Conservation (phyloP, 116 monocot genomes). For the Dioscorea cayenensis region DNA sequence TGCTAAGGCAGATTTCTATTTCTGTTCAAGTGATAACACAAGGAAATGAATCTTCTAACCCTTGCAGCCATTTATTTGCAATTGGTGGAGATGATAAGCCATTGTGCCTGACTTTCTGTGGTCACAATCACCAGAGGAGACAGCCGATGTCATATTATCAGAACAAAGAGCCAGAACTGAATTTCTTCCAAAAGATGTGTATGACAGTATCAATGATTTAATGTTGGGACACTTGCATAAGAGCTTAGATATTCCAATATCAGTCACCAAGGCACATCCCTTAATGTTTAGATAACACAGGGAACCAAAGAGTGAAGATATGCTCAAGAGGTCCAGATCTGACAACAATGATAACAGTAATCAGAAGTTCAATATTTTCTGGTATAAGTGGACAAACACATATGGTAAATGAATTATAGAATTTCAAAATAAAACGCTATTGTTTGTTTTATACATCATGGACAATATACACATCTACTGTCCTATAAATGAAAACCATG, state of each 20-base stretch:
- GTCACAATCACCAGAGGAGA: conserved; percentile 1
- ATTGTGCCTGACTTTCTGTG: conserved; percentile 19
- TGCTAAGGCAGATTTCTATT: no score
- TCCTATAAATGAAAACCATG: not conserved
- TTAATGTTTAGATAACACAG: conserved; percentile 59
- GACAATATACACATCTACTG: not conserved
- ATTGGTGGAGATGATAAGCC: conserved; percentile 45
- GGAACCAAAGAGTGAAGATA: conserved; percentile 25
- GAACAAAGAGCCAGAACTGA: conserved; percentile 50
- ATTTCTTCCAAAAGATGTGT: conserved; percentile 54
- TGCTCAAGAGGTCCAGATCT: conserved; percentile 45
- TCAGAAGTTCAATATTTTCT: not conserved
- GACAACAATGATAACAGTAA: conserved; percentile 1
- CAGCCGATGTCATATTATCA: not conserved
- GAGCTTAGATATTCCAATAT: conserved; percentile 55
- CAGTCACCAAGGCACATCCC: conserved; percentile 51
- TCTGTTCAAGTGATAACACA: not conserved
- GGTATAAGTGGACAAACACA: not conserved
- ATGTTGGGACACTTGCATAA: conserved; percentile 33
- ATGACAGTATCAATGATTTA: conserved; percentile 45
- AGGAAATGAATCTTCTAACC: conserved; percentile 29
- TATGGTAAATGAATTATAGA: not conserved
- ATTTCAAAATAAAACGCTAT: not conserved
- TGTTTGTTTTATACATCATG: not conserved
- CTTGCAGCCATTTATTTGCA: conserved; percentile 70